A percentile compares a stretch with the other conserved stretches of the same genome.
phyloP scores from a whole-genome alignment of 257 asterid species.

The Nicotiana tabacum region DNA sequence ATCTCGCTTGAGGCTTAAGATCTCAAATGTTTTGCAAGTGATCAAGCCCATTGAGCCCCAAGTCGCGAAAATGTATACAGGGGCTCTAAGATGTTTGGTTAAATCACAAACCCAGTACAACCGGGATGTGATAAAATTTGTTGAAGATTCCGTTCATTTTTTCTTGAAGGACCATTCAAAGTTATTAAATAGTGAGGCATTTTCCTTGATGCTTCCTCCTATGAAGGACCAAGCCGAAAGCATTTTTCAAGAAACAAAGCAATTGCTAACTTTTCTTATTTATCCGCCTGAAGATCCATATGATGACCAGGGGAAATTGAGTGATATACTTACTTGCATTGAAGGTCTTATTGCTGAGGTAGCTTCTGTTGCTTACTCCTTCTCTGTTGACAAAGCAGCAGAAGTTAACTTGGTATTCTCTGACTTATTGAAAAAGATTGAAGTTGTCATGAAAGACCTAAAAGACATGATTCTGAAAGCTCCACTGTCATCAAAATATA shows the following conservation, averaged over 20 bases:
- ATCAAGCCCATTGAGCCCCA: neutral
- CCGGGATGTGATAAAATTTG: neutral
- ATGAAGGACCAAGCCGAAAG: neutral
- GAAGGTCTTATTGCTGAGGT: conserved; percentile 6
- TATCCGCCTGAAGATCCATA: neutral
- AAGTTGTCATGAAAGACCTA: neutral
- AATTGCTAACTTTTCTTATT: neutral
- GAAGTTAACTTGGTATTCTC: neutral
- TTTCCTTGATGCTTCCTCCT: neutral
- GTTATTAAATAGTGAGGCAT: neutral
- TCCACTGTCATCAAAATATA: neutral
- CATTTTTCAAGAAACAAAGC: neutral
- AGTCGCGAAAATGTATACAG: neutral
- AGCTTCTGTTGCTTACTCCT: conserved; percentile 4
- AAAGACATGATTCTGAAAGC: neutral
- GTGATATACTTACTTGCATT: neutral
- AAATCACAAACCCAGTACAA: neutral
- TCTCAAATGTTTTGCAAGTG: neutral
- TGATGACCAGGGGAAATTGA: neutral
- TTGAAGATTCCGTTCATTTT: neutral
- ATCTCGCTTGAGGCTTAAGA: neutral
- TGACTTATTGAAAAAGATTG: neutral
- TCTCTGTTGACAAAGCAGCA: neutral
- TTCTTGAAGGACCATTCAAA: neutral
- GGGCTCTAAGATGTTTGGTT: neutral